phyloP scores from a whole-genome alignment of 2,329 filamentous ascomycete genomes.

The Cordyceps fumosorosea region DNA sequence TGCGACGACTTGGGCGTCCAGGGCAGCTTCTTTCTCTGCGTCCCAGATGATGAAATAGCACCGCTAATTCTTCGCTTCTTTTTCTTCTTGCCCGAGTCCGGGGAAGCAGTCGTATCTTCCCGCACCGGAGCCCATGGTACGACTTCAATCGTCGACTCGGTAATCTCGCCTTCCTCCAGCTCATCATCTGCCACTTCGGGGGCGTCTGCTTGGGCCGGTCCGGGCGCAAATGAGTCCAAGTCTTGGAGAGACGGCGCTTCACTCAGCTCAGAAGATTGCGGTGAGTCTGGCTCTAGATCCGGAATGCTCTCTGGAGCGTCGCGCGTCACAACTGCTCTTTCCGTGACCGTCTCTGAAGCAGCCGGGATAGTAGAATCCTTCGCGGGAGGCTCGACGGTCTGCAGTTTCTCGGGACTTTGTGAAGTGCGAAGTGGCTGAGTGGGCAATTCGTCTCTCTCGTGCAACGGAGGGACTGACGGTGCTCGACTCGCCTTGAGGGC shows the following conservation, averaged over 20 bases:
- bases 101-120: neutral
- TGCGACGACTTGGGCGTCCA: neutral
- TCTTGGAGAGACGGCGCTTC: neutral
- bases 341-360: too few species aligned
- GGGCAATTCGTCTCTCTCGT: too few species aligned
- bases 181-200: neutral
- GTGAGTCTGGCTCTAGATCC: neutral
- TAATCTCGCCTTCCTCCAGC: slow-evolving; percentile 3
- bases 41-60: neutral
- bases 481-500: neutral
- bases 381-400: neutral
- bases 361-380: too few species aligned
- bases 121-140: neutral
- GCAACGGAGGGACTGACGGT: too few species aligned
- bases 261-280: slow-evolving; percentile 1
- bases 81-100: neutral
- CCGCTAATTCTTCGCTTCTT: neutral
- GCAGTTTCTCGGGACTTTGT: neutral
- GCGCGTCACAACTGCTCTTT: neutral
- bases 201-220: neutral
- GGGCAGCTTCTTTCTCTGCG: neutral
- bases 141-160: neutral
- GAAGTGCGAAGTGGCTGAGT: too few species aligned
- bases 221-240: neutral
- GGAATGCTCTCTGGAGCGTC: neutral